Evolutionary conservation across 202 grass and related monocot genomes (phyloP), one percentile per base, ranked within the genome.

Genomic region (Zoysia matrella): DNA sequence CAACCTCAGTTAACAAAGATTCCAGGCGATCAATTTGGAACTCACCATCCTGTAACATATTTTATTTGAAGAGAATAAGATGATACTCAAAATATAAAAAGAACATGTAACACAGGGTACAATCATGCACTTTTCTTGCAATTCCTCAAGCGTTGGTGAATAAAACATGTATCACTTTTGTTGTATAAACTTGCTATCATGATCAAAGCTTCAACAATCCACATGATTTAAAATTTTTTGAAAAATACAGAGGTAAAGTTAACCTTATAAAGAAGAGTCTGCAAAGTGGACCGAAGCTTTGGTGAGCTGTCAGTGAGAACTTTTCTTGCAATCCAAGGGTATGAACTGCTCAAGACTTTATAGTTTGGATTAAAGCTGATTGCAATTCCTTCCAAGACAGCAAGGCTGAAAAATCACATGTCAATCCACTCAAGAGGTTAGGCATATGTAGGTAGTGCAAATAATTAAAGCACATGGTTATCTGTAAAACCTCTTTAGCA

Each of bases 261-360:
- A 84, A 98, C 95, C 92, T 94, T 91, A 69, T 98, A 98, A 89
- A 98, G 92, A 71, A 98, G 95, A 43, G 86, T 88, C 74, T 91
- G 79, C 76, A 98, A 87, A 64, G 90, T 89, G 80, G 92, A 86
- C 84, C 71, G 86, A 65, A 98, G 95, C 39, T 98, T 90, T 67
- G 92, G 90, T 84, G 95, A 98, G 78, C 66, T 91, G 52, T 95
- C 92, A 55, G 95, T 98, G 68, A 98, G 90, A 93, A 98, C 95
- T 87, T 98, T 98, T 90, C 92, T 94, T 80, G 95, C 95, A 86
- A 98, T 94, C 95, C 95, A 98, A 70, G 95, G 95, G 80, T 98
- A 98, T 61, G 95, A 98, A 82, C 92, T 98, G 74, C 92, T 82
- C 75, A 98, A 85, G 52, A 98, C 95, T 89, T 98, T 98, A 78